Percentiles rank a stretch among this genome's conserved stretches.
These are phyloP conservation scores for Pholiota adiposa DNA, from an alignment of 1,284 basidiomycete genomes.

Conservation along the genomic window DNA sequence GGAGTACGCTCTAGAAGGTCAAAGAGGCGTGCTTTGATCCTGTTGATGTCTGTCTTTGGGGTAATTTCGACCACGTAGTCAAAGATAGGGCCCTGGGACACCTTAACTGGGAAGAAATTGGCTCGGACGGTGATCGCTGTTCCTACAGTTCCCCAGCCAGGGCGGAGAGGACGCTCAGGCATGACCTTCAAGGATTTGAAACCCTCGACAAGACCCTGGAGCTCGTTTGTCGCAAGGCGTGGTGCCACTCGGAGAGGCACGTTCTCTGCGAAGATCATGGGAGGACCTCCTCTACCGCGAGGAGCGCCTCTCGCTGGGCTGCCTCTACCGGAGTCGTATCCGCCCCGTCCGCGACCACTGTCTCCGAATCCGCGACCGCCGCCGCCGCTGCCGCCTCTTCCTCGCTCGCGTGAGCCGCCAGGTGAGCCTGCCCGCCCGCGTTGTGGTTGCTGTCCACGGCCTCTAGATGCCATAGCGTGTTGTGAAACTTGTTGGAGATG, in stretches of 20 bases:
- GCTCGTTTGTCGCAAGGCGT: conserved; percentile 44
- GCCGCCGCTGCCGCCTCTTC: conserved; percentile 9
- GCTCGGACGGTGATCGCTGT: conserved; percentile 55
- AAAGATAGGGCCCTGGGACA: conserved; percentile 53
- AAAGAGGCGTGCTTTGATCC: conserved; percentile 58
- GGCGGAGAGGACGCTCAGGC: conserved; percentile 60
- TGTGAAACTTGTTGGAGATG: too few species aligned
- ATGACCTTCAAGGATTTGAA: conserved; percentile 45
- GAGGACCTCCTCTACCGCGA: conserved; percentile 34
- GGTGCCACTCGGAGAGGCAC: conserved; percentile 45
- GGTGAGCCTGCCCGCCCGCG: too few species aligned
- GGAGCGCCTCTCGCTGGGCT: conserved; percentile 16
- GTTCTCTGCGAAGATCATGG: conserved; percentile 46
- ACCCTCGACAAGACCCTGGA: conserved; percentile 48
- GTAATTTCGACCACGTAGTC: conserved; percentile 65
- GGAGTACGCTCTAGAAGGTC: conserved; percentile 56
- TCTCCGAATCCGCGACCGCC: background rate
- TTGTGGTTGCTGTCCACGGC: too few species aligned
- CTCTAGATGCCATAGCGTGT: too few species aligned
- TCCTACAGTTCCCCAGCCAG: conserved; percentile 68
- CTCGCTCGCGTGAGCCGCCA: background rate
- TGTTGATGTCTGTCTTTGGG: conserved; percentile 53
- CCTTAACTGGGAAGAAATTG: conserved; percentile 67
- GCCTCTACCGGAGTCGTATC: conserved; percentile 13
- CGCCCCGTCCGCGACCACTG: background rate